phyloP scores from a whole-genome alignment of 495 filamentous ascomycete genomes.

The Bryoglossum gracile region DNA sequence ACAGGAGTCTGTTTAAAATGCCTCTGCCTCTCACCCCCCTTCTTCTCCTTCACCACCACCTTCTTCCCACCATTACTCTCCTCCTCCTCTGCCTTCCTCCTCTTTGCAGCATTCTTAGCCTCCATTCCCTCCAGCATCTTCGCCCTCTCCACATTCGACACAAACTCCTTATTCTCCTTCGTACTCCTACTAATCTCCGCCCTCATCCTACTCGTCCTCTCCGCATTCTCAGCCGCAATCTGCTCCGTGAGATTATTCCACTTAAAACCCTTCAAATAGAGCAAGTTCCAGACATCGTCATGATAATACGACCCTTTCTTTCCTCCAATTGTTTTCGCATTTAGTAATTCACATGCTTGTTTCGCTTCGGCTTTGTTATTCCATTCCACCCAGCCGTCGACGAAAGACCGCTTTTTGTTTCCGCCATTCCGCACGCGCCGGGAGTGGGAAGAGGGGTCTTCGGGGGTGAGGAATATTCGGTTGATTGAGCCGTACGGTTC shows the following conservation, averaged over 20 bases:
- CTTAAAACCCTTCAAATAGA: slow-evolving; percentile 78
- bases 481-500: slow-evolving; percentile 71
- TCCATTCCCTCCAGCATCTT: slow-evolving; percentile 68
- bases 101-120: slow-evolving; percentile 55
- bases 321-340: slow-evolving; percentile 74
- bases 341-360: slow-evolving; percentile 73
- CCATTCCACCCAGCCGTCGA: slow-evolving; percentile 95
- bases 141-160: slow-evolving; percentile 65
- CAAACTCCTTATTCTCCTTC: slow-evolving; percentile 77
- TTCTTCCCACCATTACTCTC: slow-evolving; percentile 18
- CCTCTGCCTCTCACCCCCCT: slow-evolving; percentile 35
- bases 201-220: slow-evolving; percentile 69
- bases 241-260: slow-evolving; percentile 66
- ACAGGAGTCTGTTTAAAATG: slow-evolving; percentile 68
- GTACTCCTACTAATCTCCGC: slow-evolving; percentile 72
- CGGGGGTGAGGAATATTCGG: slow-evolving; percentile 81
- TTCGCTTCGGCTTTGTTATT: slow-evolving; percentile 63
- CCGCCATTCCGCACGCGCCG: slow-evolving; percentile 58
- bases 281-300: slow-evolving; percentile 79
- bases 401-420: slow-evolving; percentile 82
- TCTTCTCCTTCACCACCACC: slow-evolving; percentile 8
- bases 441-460: slow-evolving; percentile 54
- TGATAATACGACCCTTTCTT: slow-evolving; percentile 84
- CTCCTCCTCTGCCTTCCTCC: slow-evolving; percentile 33
- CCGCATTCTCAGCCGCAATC: slow-evolving; percentile 73